Evolutionary conservation across 176 grass and related monocot species (phyloP), one percentile per base, ranked within the genome.

Genomic region (Zizania latifolia): DNA sequence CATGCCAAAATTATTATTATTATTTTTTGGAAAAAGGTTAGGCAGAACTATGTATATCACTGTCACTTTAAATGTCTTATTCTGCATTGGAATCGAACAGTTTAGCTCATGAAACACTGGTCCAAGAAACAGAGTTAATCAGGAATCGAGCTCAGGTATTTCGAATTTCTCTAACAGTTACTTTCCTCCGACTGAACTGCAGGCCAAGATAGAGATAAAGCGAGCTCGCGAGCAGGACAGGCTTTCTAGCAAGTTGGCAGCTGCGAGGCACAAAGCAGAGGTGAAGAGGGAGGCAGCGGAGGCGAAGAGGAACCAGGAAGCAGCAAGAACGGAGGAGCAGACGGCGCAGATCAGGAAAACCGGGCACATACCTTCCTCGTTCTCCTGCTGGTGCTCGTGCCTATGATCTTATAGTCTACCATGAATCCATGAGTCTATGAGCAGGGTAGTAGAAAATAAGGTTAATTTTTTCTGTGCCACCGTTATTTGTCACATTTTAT

Each of bases 321-420:
- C 87, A 1, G 68, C 68, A 13, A 82, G 75, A 81, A 92, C 89
- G 1, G 68, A 81, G 26, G 83, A 95, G 72, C 87, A 88, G 80
- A 84, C 80, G 0, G 77, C 77, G 37, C 88, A 86, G 71, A 99
- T 99, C 62, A 75, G 84, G 11, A 82, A 78, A 43, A 99, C 84
- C 8, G 96, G 96, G 2, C 89, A 83, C 31, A 44, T 87, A 36
- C 87, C 96, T 34, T 76, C 85, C 35, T 87, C 82, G 0, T 68
- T 87, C 71, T 84, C 87, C n/a, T 94, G 84, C 64, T 92, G 92
- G 96, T 88, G 86, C 71, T 99, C 72, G 68, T 99, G 92, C 79
- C 66, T 81, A 13, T 86, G 68, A 87, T 13, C 24, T 22, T 29
- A 40, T n/a, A 6, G n/a, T 32, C 17, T 28, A 10, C 8, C 39